Conservation (phyloP, 2,329 filamentous ascomycete genomes). For the Microdochium nivale region DNA sequence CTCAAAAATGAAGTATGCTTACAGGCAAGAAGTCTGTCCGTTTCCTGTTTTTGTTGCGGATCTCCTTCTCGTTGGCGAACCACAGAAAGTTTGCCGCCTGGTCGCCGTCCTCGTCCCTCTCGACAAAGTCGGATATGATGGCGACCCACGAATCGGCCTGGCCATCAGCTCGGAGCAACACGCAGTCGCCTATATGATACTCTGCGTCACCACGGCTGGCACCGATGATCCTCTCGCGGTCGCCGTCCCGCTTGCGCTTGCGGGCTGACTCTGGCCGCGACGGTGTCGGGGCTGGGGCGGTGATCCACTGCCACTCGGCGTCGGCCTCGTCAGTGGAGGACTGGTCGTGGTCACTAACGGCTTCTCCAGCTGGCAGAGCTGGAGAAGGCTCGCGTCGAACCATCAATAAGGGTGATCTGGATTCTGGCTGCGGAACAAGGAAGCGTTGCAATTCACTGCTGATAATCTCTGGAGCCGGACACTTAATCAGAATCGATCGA, state of each 20-base stretch:
- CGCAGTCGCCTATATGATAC: conserved; percentile 72
- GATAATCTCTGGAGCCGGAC: too few species aligned
- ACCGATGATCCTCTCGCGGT: conserved; percentile 55
- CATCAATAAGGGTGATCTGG: not conserved
- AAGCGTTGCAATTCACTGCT: too few species aligned
- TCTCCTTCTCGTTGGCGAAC: conserved; percentile 89
- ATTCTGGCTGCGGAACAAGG: too few species aligned
- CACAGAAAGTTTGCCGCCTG: conserved; percentile 89
- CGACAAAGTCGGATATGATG: conserved; percentile 73
- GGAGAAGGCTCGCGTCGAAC: not conserved
- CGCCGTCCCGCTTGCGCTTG: conserved; percentile 25
- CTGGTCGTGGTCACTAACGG: not conserved
- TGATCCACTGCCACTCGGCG: not conserved
- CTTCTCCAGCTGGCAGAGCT: conserved; percentile 2
- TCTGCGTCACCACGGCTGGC: conserved; percentile 76
- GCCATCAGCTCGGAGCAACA: conserved; percentile 82
- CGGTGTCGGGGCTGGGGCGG: not conserved
- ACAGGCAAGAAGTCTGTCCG: conserved; percentile 68
- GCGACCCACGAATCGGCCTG: conserved; percentile 87
- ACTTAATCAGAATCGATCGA: not conserved
- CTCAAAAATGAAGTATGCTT: not conserved
- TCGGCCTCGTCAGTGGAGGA: not conserved
- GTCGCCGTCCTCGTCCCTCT: conserved; percentile 63
- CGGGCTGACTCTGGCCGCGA: conserved; percentile 8
- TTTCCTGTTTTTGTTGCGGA: conserved; percentile 76